A percentile compares a stretch with the other conserved stretches of the same genome.
Conservation (phyloP, 2,329 filamentous ascomycete genomes). For the Neurospora sp. region DNA sequence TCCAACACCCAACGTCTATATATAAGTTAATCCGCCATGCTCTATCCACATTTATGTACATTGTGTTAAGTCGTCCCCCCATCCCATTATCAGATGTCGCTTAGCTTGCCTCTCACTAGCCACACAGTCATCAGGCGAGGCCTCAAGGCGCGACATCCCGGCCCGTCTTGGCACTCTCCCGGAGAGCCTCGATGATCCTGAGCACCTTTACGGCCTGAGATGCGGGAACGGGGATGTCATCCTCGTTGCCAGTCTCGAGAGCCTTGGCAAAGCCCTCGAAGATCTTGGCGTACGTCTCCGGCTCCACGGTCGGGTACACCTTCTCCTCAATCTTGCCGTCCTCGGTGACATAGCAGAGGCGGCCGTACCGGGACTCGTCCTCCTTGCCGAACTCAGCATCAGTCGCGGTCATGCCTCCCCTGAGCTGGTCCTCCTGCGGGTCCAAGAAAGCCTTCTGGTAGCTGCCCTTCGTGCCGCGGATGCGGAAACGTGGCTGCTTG, state of each 20-base stretch:
- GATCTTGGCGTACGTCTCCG: conserved; percentile 58
- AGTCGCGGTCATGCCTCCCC: conserved; percentile 49
- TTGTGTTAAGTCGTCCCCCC: background rate
- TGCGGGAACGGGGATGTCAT: conserved; percentile 42
- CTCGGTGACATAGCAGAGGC: conserved; percentile 43
- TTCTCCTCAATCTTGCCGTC: conserved; percentile 41
- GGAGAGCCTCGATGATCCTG: conserved; percentile 40
- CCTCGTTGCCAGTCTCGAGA: conserved; percentile 36
- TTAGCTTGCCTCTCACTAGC: background rate
- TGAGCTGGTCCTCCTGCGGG: conserved; percentile 65
- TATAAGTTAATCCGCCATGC: background rate
- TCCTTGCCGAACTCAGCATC: conserved; percentile 59
- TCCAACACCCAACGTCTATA: background rate
- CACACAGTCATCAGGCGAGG: background rate
- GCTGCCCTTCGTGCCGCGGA: conserved; percentile 63
- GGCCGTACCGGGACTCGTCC: conserved; percentile 45
- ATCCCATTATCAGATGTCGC: background rate
- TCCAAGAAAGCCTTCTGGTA: conserved; percentile 67
- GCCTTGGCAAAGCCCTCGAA: conserved; percentile 47
- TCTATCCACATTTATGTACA: background rate
- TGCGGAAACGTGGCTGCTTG: conserved; percentile 66
- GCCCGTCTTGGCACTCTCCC: conserved; percentile 39
- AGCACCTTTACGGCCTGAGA: conserved; percentile 44
- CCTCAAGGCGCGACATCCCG: conserved; percentile 28
- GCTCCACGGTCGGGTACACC: conserved; percentile 48